phyloP scores from a whole-genome alignment of 2,329 filamentous ascomycete genomes.

The Ceratocystis variospora region DNA sequence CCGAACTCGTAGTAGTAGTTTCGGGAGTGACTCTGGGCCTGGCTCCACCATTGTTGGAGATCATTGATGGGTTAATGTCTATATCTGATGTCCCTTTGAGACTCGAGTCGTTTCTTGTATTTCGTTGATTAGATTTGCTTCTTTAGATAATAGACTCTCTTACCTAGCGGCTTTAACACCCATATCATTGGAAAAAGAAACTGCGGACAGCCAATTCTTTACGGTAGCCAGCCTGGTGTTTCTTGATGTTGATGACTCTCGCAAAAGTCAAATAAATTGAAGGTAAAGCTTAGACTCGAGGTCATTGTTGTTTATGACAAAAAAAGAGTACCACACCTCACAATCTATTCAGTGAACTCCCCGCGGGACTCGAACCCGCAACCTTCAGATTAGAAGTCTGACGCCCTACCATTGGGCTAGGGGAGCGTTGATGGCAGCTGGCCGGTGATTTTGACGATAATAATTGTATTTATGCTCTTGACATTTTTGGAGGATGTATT shows the following conservation, averaged over 20 bases:
- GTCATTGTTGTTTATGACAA: neutral
- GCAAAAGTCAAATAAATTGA: no score
- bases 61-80: neutral
- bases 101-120: no score
- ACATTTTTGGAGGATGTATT: no score
- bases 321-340: neutral
- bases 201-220: no score
- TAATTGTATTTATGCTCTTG: no score
- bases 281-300: neutral
- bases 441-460: neutral
- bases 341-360: neutral
- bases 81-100: no score
- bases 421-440: neutral
- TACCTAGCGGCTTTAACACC: no score
- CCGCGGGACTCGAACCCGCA: slow-evolving; percentile 20
- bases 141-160: no score
- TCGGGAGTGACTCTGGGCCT: slow-evolving; percentile 9
- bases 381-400: slow-evolving; percentile 20
- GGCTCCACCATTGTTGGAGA: slow-evolving; percentile 15
- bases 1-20: slow-evolving; percentile 9
- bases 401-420: slow-evolving; percentile 20
- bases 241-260: no score
- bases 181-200: no score
- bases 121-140: no score
- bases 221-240: no score